These are phyloP conservation scores for Clonostachys rhizophaga DNA, from an alignment of 2,329 filamentous ascomycete genomes.

Conservation along the genomic window DNA sequence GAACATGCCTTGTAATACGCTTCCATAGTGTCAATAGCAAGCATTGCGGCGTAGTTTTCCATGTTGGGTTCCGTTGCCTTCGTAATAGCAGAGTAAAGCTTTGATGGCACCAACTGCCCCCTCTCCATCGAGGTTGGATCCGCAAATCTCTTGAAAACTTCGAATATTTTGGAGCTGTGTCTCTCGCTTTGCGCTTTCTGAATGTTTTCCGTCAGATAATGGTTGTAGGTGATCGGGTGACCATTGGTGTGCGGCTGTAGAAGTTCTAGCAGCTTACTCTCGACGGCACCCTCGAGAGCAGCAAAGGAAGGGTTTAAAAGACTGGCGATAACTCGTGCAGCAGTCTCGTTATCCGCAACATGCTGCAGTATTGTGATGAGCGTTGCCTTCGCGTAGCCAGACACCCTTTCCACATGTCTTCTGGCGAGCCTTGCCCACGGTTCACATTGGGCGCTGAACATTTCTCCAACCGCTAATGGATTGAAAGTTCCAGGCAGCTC, in stretches of 20 bases:
- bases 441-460: conserved; percentile 54
- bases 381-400: conserved; percentile 40
- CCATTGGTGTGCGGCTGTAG: conserved; percentile 34
- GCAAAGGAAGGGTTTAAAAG: conserved; percentile 26
- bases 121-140: not conserved
- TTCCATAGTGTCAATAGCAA: conserved; percentile 24
- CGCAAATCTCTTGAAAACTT: not conserved
- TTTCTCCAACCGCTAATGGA: conserved; percentile 48
- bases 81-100: not conserved
- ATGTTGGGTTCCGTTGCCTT: conserved; percentile 18
- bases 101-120: not conserved
- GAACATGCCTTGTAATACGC: conserved; percentile 29
- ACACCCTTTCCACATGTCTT: conserved; percentile 5
- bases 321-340: not conserved
- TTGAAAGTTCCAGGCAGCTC: conserved; percentile 61
- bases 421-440: conserved; percentile 46
- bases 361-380: conserved; percentile 33
- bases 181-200: conserved; percentile 15
- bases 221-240: conserved; percentile 49
- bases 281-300: conserved; percentile 21
- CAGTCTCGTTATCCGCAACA: conserved; percentile 20
- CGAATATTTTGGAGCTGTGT: conserved; percentile 1
- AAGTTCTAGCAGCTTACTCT: conserved; percentile 36
- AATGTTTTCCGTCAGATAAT: conserved; percentile 34
- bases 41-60: conserved; percentile 17